Evolutionary conservation across 2,329 filamentous ascomycete genomes (phyloP).

Genomic region (Periglandula ipomoeae): DNA sequence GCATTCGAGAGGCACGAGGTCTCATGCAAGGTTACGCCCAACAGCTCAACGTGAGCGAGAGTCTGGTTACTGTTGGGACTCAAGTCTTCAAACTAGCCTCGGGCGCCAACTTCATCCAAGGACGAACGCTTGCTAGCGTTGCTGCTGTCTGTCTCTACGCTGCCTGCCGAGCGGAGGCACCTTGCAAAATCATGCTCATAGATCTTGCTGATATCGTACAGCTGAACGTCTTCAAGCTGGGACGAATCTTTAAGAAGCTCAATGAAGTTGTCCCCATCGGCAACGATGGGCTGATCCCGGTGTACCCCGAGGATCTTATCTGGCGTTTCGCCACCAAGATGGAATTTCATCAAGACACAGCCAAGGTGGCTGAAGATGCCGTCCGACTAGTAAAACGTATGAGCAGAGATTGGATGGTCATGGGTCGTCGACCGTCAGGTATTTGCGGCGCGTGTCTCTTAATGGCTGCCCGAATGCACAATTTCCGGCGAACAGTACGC

Average conservation of each 20-base stretch:
- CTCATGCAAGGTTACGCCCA: slow-evolving; percentile 55
- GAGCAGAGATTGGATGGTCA: slow-evolving; percentile 96
- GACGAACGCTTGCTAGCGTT: slow-evolving; percentile 75
- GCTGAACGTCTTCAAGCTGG: slow-evolving; percentile 88
- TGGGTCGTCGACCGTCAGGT: slow-evolving; percentile 85
- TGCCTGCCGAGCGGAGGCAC: slow-evolving; percentile 68
- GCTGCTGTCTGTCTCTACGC: slow-evolving; percentile 88
- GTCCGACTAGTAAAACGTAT: slow-evolving; percentile 83
- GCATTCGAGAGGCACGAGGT: slow-evolving; percentile 46
- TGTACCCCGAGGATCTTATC: slow-evolving; percentile 84
- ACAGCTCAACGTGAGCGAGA: slow-evolving; percentile 51
- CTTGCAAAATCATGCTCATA: slow-evolving; percentile 86
- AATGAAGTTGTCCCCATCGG: slow-evolving; percentile 63
- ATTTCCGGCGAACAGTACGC: slow-evolving; percentile 83
- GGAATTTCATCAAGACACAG: slow-evolving; percentile 75
- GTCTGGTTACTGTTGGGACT: slow-evolving; percentile 54
- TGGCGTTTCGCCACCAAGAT: slow-evolving; percentile 85
- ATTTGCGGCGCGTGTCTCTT: slow-evolving; percentile 92
- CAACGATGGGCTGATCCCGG: slow-evolving; percentile 54
- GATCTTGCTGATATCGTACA: slow-evolving; percentile 78
- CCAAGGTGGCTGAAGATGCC: slow-evolving; percentile 80
- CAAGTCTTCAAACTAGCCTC: slow-evolving; percentile 71
- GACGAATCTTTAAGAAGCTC: slow-evolving; percentile 79
- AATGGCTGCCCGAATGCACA: slow-evolving; percentile 95
- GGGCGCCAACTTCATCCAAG: slow-evolving; percentile 71